Evolutionary conservation across 2,329 filamentous ascomycete genomes (phyloP), one percentile per base, ranked within the genome.

Genomic region (Penicillium sp.): DNA sequence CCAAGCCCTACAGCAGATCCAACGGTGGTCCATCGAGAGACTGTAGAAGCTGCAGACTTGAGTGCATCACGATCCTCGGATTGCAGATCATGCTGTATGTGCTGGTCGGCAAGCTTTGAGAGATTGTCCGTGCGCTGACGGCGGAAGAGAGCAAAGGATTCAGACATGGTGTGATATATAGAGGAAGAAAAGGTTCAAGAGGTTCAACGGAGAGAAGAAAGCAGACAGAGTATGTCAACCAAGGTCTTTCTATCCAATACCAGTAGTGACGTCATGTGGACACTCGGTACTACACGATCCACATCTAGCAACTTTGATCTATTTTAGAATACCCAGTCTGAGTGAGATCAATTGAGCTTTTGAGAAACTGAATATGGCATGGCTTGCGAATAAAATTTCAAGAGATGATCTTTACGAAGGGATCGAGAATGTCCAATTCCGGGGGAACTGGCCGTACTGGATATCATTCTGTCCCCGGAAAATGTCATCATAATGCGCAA

Each of bases 1-100:
- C 80, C 81, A 2, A 89, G 66, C 3, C 86, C 86, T 2, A 85
- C 55, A 5, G 83, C 64, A 1, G 84, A 85, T 27, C 85, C 86
- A 51, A 87, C 60, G 3, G 78, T 75, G 1, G 85, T 78, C 61
- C 84, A 80, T 1, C 72, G 75, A 7, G 77, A 76, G 23, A 88
- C 77, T 50, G 80, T 83, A 6, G 65, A 68, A 5, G 83, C 83
- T 4, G 85, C 85, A 15, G 69, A 75, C 36, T 77, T 73, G 15
- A 89, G 74, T 0, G 76, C 75, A 29, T 84, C 79, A 44, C 85
- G 84, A 64, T 89, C 86, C 21, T 77, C 75, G 42, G 80, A 70
- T n/a, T 72, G 74, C 30, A 85, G 75, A 60, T 86, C 82, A 52
- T 84, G 76, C 58, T 85, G 73, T 49, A 84, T 65, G 65, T 86